Evolutionary conservation across 768 basidiomycete species (phyloP), one percentile per base, ranked within the genome.

Genomic region (Sporobolomyces phaffii): DNA sequence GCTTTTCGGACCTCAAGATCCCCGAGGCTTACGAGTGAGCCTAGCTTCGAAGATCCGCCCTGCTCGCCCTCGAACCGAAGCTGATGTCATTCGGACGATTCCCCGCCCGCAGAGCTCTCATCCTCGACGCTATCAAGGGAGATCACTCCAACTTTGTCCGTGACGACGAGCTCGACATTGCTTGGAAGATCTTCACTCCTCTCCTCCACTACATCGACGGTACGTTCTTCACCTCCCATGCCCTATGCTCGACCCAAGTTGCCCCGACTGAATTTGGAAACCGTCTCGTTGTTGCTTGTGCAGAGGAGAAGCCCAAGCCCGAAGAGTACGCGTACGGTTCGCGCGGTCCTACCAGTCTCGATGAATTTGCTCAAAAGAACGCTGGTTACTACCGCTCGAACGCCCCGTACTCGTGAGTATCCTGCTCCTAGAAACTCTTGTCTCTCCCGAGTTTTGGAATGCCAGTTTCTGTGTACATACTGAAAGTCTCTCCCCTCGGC

Each of bases 91-190:
- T n/a, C 20, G n/a, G n/a, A n/a, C n/a, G n/a, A n/a, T 31, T 26
- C 7, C 17, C 22, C 14, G 1, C n/a, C 6, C 31, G 22, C 72
- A 80, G 97, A 80, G 87, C 88, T 14, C 85, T 99, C 65, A 93
- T 99, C 76, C 82, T 97, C 64, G 94, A 99, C 76, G 90, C 91
- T 18, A 83, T 99, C 78, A 89, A 87, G 77, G 94, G 94, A n/a
- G 94, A 99, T 76, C 93, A 97, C 79, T 94, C 91, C 31, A 99
- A 99, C 82, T 99, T 99, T 81, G 94, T 99, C 64, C 86, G 94
- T 68, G 84, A 97, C 77, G 94, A 99, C 78, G 94, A 99, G 79
- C 82, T 99, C 73, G 94, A 97, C 75, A 86, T 87, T 58, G 96
- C 94, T 3, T 99, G 94, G 94, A 96, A 94, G 89, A 92, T 93